These are phyloP conservation scores for Plasmopara halstedii DNA, from an alignment of 352 stramenopile species.

Conservation along the genomic window DNA sequence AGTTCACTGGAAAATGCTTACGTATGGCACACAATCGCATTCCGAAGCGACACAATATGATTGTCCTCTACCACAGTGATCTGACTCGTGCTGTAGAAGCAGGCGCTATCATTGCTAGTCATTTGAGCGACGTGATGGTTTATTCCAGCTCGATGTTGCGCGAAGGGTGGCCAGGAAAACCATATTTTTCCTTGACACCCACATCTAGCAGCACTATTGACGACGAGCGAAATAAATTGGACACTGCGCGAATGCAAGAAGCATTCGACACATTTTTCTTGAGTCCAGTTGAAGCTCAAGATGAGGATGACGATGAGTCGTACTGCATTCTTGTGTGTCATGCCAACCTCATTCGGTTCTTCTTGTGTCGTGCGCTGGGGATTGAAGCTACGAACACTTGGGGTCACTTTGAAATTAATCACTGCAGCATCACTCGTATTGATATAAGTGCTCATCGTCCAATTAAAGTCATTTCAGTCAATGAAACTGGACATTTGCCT, in stretches of 20 bases:
- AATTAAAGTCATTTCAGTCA: slow-evolving; percentile 68
- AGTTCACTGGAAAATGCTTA: slow-evolving; percentile 62
- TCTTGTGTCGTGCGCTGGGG: slow-evolving; percentile 66
- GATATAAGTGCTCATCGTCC: slow-evolving; percentile 59
- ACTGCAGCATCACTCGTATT: slow-evolving; percentile 74
- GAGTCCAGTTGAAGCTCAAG: slow-evolving; percentile 8
- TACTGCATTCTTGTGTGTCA: slow-evolving; percentile 76
- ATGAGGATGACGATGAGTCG: slow-evolving; percentile 40
- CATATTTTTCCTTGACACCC: slow-evolving; percentile 38
- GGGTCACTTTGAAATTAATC: slow-evolving; percentile 83
- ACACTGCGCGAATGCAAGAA: slow-evolving; percentile 54
- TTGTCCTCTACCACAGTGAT: slow-evolving; percentile 67
- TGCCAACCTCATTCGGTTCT: slow-evolving; percentile 79
- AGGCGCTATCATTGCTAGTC: slow-evolving; percentile 45
- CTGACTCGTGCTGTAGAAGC: slow-evolving; percentile 73
- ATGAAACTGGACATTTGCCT: slow-evolving; percentile 73
- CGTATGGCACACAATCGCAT: slow-evolving; percentile 44
- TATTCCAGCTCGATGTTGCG: slow-evolving; percentile 46
- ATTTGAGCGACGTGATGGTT: slow-evolving; percentile 34
- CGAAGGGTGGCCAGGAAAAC: slow-evolving; percentile 68
- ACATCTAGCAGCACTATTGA: no score
- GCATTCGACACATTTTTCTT: slow-evolving; percentile 52
- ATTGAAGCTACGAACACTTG: slow-evolving; percentile 49
- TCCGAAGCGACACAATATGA: slow-evolving; percentile 46
- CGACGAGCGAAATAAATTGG: slow-evolving; percentile 23